Percentiles rank a stretch among this genome's conserved stretches.
phyloP scores from a whole-genome alignment of 768 basidiomycete species.

The Pulveroboletus ravenelii region DNA sequence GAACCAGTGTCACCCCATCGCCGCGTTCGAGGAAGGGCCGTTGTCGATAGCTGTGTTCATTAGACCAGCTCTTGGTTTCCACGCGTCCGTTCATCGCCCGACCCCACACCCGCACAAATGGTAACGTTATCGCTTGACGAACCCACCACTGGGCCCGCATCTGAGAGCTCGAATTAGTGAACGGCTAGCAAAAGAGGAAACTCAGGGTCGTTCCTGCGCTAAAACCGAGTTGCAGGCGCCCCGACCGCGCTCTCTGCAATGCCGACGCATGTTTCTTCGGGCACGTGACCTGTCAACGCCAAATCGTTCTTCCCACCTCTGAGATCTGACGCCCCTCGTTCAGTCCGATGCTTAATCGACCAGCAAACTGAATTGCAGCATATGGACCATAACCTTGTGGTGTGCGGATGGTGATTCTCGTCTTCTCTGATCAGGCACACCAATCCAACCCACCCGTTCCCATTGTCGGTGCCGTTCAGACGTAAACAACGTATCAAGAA shows the following conservation, averaged over 20 bases:
- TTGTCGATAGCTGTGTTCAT: neutral
- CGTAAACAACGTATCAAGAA: constrained; percentile 24
- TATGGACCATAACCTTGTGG: constrained; percentile 13
- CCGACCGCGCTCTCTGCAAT: neutral
- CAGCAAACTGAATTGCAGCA: constrained; percentile 8
- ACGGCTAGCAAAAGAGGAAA: neutral
- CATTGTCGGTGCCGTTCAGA: constrained; percentile 33
- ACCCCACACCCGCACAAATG: neutral
- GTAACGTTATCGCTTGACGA: neutral
- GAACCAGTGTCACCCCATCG: neutral
- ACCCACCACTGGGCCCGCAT: neutral
- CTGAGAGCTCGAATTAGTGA: neutral
- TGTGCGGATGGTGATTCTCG: constrained; percentile 20
- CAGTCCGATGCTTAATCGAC: constrained; percentile 4
- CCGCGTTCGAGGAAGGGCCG: neutral
- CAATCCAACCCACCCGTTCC: constrained; percentile 13
- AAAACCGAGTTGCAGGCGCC: neutral
- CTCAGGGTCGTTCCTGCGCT: neutral
- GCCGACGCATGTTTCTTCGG: constrained; percentile 12
- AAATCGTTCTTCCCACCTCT: neutral
- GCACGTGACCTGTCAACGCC: constrained; percentile 22
- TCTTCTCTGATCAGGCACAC: constrained; percentile 27
- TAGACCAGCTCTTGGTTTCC: neutral
- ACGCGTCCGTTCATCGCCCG: constrained; percentile 7
- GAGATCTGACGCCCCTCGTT: neutral